A percentile compares a stretch with the other conserved stretches of the same genome.
Evolutionary conservation across 75 land plant genomes (phyloP).

Genomic region (Picea sitchensis): DNA sequence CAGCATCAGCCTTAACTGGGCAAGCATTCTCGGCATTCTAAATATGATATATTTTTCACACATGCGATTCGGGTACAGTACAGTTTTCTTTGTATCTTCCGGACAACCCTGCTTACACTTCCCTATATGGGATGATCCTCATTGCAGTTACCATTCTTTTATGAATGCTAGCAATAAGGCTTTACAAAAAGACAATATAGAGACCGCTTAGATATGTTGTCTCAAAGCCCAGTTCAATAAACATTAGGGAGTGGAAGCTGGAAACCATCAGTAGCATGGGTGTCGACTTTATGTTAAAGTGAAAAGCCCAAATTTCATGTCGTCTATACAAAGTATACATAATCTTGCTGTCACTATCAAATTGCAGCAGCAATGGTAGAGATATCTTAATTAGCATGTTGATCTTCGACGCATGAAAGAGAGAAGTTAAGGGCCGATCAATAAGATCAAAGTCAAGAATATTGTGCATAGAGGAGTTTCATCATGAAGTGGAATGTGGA

Average conservation of each 20-base stretch:
- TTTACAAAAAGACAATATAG: neutral
- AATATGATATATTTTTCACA: neutral
- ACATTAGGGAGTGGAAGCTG: neutral
- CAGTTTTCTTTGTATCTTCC: too few species aligned
- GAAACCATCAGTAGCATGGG: neutral
- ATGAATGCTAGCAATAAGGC: neutral
- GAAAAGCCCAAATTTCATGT: neutral
- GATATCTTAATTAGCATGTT: neutral
- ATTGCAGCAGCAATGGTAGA: neutral
- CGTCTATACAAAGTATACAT: neutral
- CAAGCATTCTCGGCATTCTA: neutral
- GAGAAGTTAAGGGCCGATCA: neutral
- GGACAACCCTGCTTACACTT: neutral
- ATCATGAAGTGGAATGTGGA: conserved; percentile 68
- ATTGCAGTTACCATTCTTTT: neutral
- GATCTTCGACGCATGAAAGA: neutral
- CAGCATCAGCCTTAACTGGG: neutral
- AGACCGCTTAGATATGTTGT: neutral
- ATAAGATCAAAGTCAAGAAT: neutral
- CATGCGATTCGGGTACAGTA: neutral
- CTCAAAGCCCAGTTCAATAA: neutral
- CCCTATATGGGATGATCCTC: conserved; percentile 2
- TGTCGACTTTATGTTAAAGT: neutral
- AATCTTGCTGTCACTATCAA: neutral
- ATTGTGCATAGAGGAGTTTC: conserved; percentile 36